Percentiles rank a stretch among this genome's conserved stretches.
phyloP scores from a whole-genome alignment of 1,284 basidiomycete genomes.

The Malassezia caprae region DNA sequence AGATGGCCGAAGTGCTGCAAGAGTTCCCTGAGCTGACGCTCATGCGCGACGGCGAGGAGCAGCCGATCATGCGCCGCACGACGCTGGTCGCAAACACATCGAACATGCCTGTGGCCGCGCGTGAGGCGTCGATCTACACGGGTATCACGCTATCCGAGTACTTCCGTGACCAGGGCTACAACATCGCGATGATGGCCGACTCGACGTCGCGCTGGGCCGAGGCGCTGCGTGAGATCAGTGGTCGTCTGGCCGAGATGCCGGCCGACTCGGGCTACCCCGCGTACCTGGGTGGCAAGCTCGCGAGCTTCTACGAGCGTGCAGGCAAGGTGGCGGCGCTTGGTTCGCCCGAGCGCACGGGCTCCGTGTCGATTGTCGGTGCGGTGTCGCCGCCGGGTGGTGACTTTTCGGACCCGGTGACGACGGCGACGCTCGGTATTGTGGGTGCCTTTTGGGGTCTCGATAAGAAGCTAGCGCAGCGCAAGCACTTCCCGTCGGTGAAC shows the following conservation, averaged over 20 bases:
- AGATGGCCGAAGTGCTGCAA: slow-evolving; percentile 97
- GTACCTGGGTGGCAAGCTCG: slow-evolving; percentile 89
- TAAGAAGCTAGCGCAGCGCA: slow-evolving; percentile 92
- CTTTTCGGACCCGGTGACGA: slow-evolving; percentile 97
- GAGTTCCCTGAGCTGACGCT: slow-evolving; percentile 92
- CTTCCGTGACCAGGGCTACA: slow-evolving; percentile 95
- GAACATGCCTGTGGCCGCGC: slow-evolving; percentile 99
- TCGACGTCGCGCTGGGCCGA: slow-evolving; percentile 99
- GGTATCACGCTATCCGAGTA: slow-evolving; percentile 99
- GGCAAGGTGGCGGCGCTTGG: slow-evolving; percentile 90
- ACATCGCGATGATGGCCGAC: slow-evolving; percentile 99
- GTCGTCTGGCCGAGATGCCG: slow-evolving; percentile 98
- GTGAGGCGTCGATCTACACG: slow-evolving; percentile 98
- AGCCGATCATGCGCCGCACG: slow-evolving; percentile 99
- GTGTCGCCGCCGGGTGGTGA: slow-evolving; percentile 98
- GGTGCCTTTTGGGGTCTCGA: slow-evolving; percentile 73
- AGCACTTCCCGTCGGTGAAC: slow-evolving; percentile 97
- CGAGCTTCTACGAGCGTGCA: slow-evolving; percentile 98
- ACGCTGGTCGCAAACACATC: slow-evolving; percentile 98
- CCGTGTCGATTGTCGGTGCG: slow-evolving; percentile 96
- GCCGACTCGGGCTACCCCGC: slow-evolving; percentile 94
- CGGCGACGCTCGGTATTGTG: slow-evolving; percentile 92
- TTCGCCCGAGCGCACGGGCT: slow-evolving; percentile 75
- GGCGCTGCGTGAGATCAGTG: slow-evolving; percentile 96
- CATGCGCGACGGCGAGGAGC: slow-evolving; percentile 77